phyloP scores from a whole-genome alignment of 2,329 filamentous ascomycete species.

The Stagonosporopsis rhizophila region DNA sequence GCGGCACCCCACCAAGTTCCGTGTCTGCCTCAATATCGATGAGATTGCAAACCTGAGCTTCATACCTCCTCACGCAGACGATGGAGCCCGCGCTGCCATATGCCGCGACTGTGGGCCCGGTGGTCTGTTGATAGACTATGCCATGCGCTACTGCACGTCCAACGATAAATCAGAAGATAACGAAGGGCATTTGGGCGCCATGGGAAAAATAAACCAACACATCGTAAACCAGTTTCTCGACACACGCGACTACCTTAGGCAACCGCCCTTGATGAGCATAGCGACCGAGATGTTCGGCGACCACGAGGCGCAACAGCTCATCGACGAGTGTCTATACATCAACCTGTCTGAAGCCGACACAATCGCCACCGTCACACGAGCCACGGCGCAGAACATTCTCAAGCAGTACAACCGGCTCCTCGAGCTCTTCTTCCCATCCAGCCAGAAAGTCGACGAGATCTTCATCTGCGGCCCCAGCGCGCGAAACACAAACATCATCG shows the following conservation, averaged over 20 bases:
- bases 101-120: constrained; percentile 66
- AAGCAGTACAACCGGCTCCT: constrained; percentile 59
- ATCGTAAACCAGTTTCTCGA: constrained; percentile 61
- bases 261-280: constrained; percentile 63
- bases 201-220: constrained; percentile 58
- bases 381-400: constrained; percentile 66
- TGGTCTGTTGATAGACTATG: constrained; percentile 64
- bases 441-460: constrained; percentile 60
- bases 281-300: constrained; percentile 67
- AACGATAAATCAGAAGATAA: constrained; percentile 60
- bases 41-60: constrained; percentile 69
- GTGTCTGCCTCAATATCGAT: constrained; percentile 68
- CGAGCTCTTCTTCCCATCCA: constrained; percentile 37
- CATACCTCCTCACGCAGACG: constrained; percentile 58
- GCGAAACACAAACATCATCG: constrained; percentile 64
- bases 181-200: constrained; percentile 59
- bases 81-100: constrained; percentile 50
- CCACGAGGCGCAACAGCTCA: constrained; percentile 61
- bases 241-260: constrained; percentile 58
- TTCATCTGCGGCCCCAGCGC: constrained; percentile 69
- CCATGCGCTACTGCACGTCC: constrained; percentile 61
- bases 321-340: constrained; percentile 55
- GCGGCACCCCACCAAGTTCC: constrained; percentile 63
- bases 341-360: constrained; percentile 60
- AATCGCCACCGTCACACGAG: constrained; percentile 65